Conservation (phyloP, 306 rosid species). For the Gastrolobium bilobum region DNA sequence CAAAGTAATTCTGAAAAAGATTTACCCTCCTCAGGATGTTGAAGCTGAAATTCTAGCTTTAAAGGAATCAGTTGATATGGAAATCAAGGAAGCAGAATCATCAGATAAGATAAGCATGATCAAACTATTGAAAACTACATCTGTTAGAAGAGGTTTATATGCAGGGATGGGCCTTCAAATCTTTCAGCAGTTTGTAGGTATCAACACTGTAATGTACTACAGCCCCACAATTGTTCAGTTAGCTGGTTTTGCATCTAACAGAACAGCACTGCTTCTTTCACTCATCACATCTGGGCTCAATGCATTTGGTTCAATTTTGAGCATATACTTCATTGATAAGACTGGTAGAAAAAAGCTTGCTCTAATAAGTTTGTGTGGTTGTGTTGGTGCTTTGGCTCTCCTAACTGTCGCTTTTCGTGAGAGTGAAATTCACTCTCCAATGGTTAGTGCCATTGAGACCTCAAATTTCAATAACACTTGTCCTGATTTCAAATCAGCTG, state of each 20-base stretch:
- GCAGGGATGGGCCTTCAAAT: conserved; percentile 70
- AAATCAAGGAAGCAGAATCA: conserved; percentile 42
- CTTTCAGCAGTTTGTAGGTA: conserved; percentile 77
- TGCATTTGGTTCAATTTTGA: conserved; percentile 62
- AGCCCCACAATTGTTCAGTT: conserved; percentile 71
- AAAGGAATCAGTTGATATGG: conserved; percentile 60
- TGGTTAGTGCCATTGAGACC: conserved; percentile 46
- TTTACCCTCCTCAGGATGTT: conserved; percentile 56
- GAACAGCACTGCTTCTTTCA: conserved; percentile 66
- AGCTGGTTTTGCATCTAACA: conserved; percentile 67
- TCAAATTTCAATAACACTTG: conserved; percentile 54
- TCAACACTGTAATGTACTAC: conserved; percentile 77
- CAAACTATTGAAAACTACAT: conserved; percentile 53
- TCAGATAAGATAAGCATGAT: conserved; percentile 48
- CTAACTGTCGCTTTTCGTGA: conserved; percentile 57
- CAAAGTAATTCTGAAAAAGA: conserved; percentile 45
- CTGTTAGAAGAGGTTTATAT: conserved; percentile 63
- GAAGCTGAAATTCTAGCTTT: conserved; percentile 56
- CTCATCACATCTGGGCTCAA: conserved; percentile 66
- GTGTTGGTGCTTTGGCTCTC: conserved; percentile 50
- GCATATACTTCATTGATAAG: conserved; percentile 70
- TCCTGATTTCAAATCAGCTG: conserved; percentile 51
- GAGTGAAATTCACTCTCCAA: conserved; percentile 57
- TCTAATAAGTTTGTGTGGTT: conserved; percentile 59
- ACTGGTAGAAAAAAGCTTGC: conserved; percentile 67